Percentiles rank a stretch among this genome's conserved stretches.
Evolutionary conservation across 805 yeast species (phyloP).

Genomic region (Wickerhamomyces kurtzmanii): DNA sequence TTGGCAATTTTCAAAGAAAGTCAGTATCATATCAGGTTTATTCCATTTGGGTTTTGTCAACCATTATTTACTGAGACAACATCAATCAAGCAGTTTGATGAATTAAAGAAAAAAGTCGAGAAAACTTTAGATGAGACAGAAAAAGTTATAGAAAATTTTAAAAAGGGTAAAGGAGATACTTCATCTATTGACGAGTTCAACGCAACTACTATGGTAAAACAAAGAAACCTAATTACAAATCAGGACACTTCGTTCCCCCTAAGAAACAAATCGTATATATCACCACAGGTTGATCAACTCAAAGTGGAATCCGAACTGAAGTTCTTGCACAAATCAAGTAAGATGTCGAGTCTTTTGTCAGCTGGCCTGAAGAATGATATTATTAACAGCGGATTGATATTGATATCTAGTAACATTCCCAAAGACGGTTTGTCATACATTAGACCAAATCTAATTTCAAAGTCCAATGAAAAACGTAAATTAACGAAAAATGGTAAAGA

Average conservation of each 20-base stretch:
- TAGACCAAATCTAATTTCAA: constrained; percentile 25
- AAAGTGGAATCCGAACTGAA: too few relatives aligned
- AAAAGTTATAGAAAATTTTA: constrained; percentile 1
- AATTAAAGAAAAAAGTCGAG: constrained; percentile 5
- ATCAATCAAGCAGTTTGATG: too few relatives aligned
- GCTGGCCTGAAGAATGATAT: constrained; percentile 1
- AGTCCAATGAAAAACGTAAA: constrained; percentile 22
- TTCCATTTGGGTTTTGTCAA: constrained; percentile 27
- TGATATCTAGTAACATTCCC: constrained; percentile 20
- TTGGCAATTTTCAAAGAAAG: constrained; percentile 22
- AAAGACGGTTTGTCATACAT: constrained; percentile 25
- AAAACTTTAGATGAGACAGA: constrained; percentile 1
- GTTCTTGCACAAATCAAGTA: too few relatives aligned
- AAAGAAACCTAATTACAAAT: not conserved
- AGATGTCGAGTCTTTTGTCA: constrained; percentile 3
- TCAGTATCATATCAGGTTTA: constrained; percentile 26
- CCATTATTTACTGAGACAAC: constrained; percentile 10
- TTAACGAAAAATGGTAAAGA: constrained; percentile 23
- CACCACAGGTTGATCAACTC: constrained; percentile 5
- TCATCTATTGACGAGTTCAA: constrained; percentile 6
- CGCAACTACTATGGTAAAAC: not conserved
- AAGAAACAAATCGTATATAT: constrained; percentile 10
- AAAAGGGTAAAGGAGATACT: constrained; percentile 3
- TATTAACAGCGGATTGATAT: constrained; percentile 19
- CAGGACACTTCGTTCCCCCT: constrained; percentile 6